Conservation (phyloP, 2,329 filamentous ascomycete species). For the Cephalotrichum gorgonifer region DNA sequence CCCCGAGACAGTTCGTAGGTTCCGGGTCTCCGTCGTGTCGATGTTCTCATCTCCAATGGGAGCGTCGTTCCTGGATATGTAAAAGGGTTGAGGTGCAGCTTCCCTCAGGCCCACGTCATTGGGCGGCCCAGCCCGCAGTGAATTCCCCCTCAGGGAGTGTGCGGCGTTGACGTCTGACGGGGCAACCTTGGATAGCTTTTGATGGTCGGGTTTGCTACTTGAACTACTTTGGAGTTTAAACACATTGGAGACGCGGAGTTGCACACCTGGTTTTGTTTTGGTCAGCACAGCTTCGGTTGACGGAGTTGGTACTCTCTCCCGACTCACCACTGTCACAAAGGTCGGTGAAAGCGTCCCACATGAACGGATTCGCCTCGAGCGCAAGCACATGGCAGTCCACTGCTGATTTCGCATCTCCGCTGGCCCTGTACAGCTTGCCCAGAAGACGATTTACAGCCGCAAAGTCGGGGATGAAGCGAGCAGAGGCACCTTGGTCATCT, state of each 20-base stretch:
- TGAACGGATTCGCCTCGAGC: constrained; percentile 11
- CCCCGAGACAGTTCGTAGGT: constrained; percentile 1
- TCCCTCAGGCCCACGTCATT: constrained; percentile 2
- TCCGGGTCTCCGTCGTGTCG: background rate
- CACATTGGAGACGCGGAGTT: constrained; percentile 7
- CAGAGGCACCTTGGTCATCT: constrained; percentile 3
- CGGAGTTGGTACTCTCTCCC: background rate
- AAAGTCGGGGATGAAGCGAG: constrained; percentile 9
- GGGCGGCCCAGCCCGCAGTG: constrained; percentile 1
- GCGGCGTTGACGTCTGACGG: constrained; percentile 3
- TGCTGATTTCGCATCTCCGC: constrained; percentile 9
- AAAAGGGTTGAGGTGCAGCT: constrained; percentile 3
- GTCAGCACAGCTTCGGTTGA: background rate
- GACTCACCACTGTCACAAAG: constrained; percentile 11
- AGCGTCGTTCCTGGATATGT: constrained; percentile 1
- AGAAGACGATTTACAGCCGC: constrained; percentile 9
- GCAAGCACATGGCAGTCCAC: constrained; percentile 8
- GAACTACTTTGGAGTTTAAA: constrained; percentile 8
- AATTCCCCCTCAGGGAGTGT: constrained; percentile 1
- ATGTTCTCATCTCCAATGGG: constrained; percentile 5
- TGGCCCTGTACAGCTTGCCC: constrained; percentile 10
- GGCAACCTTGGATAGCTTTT: constrained; percentile 1
- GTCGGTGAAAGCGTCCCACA: constrained; percentile 13
- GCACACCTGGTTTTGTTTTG: constrained; percentile 1
- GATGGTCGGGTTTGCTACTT: constrained; percentile 1